phyloP scores from a whole-genome alignment of 495 filamentous ascomycete species.

The Trypethelium eluteriae region DNA sequence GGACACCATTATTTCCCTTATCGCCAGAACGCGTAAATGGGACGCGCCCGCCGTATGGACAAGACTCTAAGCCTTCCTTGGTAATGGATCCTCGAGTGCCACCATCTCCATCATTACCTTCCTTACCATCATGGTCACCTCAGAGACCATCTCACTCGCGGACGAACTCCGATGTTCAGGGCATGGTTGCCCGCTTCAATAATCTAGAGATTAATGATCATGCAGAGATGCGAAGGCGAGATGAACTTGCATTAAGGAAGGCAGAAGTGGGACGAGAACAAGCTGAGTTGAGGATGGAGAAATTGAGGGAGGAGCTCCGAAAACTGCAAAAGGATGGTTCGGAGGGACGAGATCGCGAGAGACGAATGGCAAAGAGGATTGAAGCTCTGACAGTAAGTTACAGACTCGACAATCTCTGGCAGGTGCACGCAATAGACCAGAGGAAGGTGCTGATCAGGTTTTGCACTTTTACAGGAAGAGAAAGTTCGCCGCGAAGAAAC shows the following conservation, averaged over 20 bases:
- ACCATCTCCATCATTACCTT: constrained; percentile 48
- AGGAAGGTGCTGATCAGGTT: not conserved
- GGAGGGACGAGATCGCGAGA: constrained; percentile 64
- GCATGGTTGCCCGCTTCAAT: constrained; percentile 81
- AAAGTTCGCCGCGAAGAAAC: constrained; percentile 67
- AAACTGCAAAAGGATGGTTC: constrained; percentile 50
- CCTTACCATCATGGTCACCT: constrained; percentile 33
- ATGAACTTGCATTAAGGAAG: constrained; percentile 66
- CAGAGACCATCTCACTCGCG: constrained; percentile 27
- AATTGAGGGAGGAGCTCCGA: constrained; percentile 51
- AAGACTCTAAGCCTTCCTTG: constrained; percentile 12
- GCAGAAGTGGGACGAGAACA: constrained; percentile 80
- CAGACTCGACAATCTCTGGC: not conserved
- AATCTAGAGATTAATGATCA: constrained; percentile 44
- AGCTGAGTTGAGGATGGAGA: constrained; percentile 60
- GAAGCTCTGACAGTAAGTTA: constrained; percentile 62
- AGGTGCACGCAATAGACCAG: not conserved
- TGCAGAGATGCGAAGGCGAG: constrained; percentile 51
- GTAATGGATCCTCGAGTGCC: constrained; percentile 36
- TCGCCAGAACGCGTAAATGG: constrained; percentile 74
- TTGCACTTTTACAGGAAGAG: constrained; percentile 51
- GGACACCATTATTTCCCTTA: constrained; percentile 59
- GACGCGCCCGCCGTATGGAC: constrained; percentile 29
- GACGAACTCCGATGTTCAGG: constrained; percentile 64
- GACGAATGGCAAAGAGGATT: constrained; percentile 66